Evolutionary conservation across 495 filamentous ascomycete genomes (phyloP), one percentile per base, ranked within the genome.

Genomic region (Talaromyces borbonicus): DNA sequence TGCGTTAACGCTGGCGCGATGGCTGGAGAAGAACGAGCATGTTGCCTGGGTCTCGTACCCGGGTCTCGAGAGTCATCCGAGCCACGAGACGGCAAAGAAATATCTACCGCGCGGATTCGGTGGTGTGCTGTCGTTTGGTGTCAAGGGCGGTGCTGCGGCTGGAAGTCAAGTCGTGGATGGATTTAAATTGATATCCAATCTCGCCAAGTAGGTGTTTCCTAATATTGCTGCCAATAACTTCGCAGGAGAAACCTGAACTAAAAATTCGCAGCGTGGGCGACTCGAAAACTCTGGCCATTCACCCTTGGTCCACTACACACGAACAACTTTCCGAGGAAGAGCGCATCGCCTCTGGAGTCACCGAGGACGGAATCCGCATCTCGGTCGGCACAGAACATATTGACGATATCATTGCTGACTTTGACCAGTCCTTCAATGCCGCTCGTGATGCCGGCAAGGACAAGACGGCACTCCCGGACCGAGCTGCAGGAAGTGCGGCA

Each of bases 321-420:
- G 87, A 96, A 71, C 92, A 97, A 66, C 74, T 97, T 25, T 77
- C 71, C 12, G 86, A 93, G 9, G 74, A 88, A 60, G 92, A 98
- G 73, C 83, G 80, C 61, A 56, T 74, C 16, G 79, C 74, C 56
- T 89, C 84, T 11, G 92, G 92, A 46, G 87, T 90, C 5, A 90
- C 86, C 2, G 87, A 90, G 68, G 92, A 98, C 61, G 77, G 85
- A 9, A 95, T 98, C 66, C 84, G 92, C 48, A 93, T 97, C 58
- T 97, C 93, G 0, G 90, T 98, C 51, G 92, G 92, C 37, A 95
- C 83, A 0, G 92, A 98, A 70, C 87, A 97, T 63, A 95, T 98
- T 56, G 90, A 96, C 67, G 92, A 98, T 58, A 98, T 98, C 54
- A 90, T 97, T 58, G 83, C 79, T 41, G 92, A 98, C 65, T 97